These are phyloP conservation scores for Phytophthora pistaciae DNA, from an alignment of 352 stramenopile genomes.

Conservation along the genomic window DNA sequence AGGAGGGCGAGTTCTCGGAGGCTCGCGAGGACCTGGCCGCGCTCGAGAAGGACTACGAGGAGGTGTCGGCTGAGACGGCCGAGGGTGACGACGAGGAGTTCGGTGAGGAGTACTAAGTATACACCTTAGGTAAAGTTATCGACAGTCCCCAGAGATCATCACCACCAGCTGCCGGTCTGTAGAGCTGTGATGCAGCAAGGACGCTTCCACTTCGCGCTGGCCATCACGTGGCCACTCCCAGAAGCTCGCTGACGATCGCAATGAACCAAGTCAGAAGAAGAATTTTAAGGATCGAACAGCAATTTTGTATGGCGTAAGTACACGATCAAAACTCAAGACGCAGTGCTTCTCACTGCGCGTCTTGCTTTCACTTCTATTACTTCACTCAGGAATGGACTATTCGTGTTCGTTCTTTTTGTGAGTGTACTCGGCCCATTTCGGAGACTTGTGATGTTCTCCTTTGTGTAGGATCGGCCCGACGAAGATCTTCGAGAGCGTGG, in stretches of 20 bases:
- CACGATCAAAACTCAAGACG: slow-evolving; percentile 22
- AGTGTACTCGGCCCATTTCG: slow-evolving; percentile 20
- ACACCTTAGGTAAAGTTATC: neutral
- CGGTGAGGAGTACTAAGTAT: slow-evolving; percentile 85
- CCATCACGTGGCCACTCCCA: slow-evolving; percentile 13
- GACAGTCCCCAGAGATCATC: slow-evolving; percentile 10
- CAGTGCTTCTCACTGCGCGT: slow-evolving; percentile 1
- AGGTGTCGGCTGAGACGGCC: slow-evolving; percentile 96
- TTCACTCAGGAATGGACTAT: neutral
- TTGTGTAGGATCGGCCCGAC: slow-evolving; percentile 14
- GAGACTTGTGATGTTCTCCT: neutral
- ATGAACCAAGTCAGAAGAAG: slow-evolving; percentile 14
- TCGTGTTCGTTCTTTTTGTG: slow-evolving; percentile 7
- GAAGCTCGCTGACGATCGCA: slow-evolving; percentile 14
- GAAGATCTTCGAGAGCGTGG: slow-evolving; percentile 30
- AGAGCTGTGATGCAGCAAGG: slow-evolving; percentile 22
- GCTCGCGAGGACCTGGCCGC: slow-evolving; percentile 97
- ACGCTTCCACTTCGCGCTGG: slow-evolving; percentile 14
- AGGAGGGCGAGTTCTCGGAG: slow-evolving; percentile 99
- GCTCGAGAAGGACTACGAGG: slow-evolving; percentile 99
- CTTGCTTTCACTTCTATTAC: slow-evolving; percentile 9
- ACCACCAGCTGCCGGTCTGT: slow-evolving; percentile 21
- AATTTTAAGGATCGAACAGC: slow-evolving; percentile 28
- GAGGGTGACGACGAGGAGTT: slow-evolving; percentile 95
- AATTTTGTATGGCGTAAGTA: slow-evolving; percentile 39